phyloP scores from a whole-genome alignment of 192 early-diverging fungal species.

The Spizellomyces punctatus region DNA sequence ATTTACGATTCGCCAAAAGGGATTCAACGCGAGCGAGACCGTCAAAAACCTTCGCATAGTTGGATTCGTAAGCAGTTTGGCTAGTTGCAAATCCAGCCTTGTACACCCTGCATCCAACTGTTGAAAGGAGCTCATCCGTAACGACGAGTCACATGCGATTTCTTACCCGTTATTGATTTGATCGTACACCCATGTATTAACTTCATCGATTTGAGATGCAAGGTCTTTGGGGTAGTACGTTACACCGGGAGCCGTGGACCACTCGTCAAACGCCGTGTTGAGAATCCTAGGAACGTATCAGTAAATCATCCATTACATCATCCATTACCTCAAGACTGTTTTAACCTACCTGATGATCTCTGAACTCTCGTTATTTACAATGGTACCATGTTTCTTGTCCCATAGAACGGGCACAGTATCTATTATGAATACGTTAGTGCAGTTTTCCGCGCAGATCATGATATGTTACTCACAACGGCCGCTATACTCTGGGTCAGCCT shows the following conservation, averaged over 20 bases:
- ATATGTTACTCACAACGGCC: slow-evolving; percentile 39
- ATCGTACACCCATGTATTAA: slow-evolving; percentile 93
- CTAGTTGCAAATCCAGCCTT: slow-evolving; percentile 89
- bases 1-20: slow-evolving; percentile 72
- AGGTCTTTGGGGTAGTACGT: slow-evolving; percentile 84
- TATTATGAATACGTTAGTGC: slow-evolving; percentile 45
- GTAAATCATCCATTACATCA: background rate
- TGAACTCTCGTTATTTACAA: slow-evolving; percentile 92
- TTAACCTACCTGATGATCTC: slow-evolving; percentile 80
- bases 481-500: slow-evolving; percentile 76
- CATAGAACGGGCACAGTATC: slow-evolving; percentile 94
- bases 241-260: slow-evolving; percentile 52
- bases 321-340: background rate
- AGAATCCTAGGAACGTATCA: slow-evolving; percentile 58
- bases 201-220: slow-evolving; percentile 74
- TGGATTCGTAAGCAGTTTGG: slow-evolving; percentile 81
- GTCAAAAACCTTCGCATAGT: slow-evolving; percentile 72
- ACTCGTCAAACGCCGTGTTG: slow-evolving; percentile 85
- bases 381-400: slow-evolving; percentile 92
- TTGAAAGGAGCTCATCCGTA: background rate
- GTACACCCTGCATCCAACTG: slow-evolving; percentile 63
- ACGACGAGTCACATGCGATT: slow-evolving; percentile 68
- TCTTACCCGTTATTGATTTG: slow-evolving; percentile 86
- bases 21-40: slow-evolving; percentile 84
- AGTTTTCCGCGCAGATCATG: background rate